Percentiles rank a stretch among this genome's conserved stretches.
These are phyloP conservation scores for Metarhizium album DNA, from an alignment of 2,329 filamentous ascomycete genomes.

Conservation along the genomic window DNA sequence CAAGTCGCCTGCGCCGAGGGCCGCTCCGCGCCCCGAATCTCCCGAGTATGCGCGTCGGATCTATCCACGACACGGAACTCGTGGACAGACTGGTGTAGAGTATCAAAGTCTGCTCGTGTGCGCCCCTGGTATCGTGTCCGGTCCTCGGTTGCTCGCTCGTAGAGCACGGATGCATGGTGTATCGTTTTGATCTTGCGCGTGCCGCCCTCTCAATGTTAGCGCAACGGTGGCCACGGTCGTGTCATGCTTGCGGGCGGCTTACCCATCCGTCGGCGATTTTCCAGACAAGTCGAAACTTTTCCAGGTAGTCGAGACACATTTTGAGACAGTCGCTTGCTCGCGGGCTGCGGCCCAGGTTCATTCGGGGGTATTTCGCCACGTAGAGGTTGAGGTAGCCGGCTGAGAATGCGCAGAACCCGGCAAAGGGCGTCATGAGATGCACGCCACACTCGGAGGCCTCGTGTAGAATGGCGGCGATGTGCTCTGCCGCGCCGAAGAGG, in stretches of 20 bases:
- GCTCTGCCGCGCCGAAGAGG: conserved; percentile 25
- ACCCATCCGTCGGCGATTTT: conserved; percentile 20
- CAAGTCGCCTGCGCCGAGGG: not conserved
- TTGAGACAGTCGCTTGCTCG: conserved; percentile 12
- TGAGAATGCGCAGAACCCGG: conserved; percentile 34
- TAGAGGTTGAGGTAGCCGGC: conserved; percentile 32
- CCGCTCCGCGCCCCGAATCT: conserved; percentile 17
- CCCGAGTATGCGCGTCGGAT: conserved; percentile 19
- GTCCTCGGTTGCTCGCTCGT: conserved; percentile 14
- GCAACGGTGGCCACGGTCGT: not conserved
- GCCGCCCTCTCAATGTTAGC: not conserved
- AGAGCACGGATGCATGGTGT: conserved; percentile 17
- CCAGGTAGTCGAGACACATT: conserved; percentile 17
- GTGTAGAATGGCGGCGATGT: conserved; percentile 23
- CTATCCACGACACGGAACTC: conserved; percentile 21
- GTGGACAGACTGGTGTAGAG: conserved; percentile 20
- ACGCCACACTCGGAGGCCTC: conserved; percentile 27
- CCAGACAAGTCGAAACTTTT: conserved; percentile 18
- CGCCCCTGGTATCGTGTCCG: conserved; percentile 14
- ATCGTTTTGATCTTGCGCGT: conserved; percentile 14
- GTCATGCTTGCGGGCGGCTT: not conserved
- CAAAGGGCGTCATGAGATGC: conserved; percentile 28
- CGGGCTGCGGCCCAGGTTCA: conserved; percentile 26
- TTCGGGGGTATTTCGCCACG: conserved; percentile 26
- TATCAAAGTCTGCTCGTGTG: conserved; percentile 18